Evolutionary conservation across 23 red algal species (phyloP).

Genomic region (Gracilaria gracilis): DNA sequence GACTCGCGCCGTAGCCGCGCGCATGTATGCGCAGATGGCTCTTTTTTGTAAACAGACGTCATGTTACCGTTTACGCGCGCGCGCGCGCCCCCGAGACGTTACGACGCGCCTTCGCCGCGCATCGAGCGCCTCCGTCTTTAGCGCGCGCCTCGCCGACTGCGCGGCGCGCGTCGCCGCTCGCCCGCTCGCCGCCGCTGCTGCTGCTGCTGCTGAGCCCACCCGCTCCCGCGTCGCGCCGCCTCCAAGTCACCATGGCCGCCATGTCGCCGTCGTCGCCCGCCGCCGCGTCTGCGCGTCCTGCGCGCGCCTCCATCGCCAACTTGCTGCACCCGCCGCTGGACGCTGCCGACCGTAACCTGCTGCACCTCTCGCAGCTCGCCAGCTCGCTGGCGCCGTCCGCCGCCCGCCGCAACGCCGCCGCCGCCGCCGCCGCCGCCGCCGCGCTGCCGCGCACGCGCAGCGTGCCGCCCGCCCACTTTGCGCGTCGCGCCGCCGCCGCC

Average conservation of each 20-base stretch:
- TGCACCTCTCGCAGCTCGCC: slow-evolving; percentile 67
- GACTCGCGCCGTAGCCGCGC: neutral
- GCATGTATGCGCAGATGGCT: no score
- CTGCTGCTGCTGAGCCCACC: neutral
- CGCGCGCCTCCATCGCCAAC: slow-evolving; percentile 66
- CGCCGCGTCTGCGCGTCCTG: slow-evolving; percentile 10
- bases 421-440: neutral
- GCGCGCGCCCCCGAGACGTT: no score
- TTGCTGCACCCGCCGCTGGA: slow-evolving; percentile 26
- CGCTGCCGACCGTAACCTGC: slow-evolving; percentile 20
- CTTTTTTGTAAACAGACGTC: no score
- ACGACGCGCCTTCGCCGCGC: no score
- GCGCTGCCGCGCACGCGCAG: slow-evolving; percentile 7
- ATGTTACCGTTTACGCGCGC: no score
- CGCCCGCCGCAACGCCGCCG: neutral
- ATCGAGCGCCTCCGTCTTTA: no score
- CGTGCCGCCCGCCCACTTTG: neutral
- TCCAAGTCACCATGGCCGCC: no score
- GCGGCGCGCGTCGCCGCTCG: neutral
- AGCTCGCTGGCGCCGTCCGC: slow-evolving; percentile 34
- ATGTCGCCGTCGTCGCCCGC: slow-evolving; percentile 31
- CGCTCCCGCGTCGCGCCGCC: neutral
- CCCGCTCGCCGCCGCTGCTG: neutral
- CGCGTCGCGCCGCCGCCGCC: no score
- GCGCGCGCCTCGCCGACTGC: neutral